These are phyloP conservation scores for Lactifluus echinatus DNA, from an alignment of 768 basidiomycete genomes.

Conservation along the genomic window DNA sequence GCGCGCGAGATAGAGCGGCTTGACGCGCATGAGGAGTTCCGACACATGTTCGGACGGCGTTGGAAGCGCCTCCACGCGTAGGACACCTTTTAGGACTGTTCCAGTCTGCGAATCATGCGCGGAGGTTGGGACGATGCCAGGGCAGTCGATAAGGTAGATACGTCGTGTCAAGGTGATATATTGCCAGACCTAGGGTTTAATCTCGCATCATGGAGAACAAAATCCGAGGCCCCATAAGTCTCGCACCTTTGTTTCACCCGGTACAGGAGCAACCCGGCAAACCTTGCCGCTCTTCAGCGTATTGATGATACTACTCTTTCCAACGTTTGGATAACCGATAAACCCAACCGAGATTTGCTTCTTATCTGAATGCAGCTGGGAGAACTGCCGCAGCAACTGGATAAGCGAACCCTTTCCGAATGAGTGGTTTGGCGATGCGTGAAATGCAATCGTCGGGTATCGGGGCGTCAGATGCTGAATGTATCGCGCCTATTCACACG, in stretches of 20 bases:
- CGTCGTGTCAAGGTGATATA: constrained; percentile 94
- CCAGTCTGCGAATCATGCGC: constrained; percentile 83
- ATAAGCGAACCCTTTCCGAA: constrained; percentile 99
- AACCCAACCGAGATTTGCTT: constrained; percentile 99
- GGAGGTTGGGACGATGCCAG: constrained; percentile 93
- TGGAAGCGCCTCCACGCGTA: constrained; percentile 89
- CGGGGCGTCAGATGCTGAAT: constrained; percentile 91
- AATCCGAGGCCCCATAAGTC: neutral
- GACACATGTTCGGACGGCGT: constrained; percentile 91
- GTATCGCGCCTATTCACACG: constrained; percentile 67
- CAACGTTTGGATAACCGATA: constrained; percentile 97
- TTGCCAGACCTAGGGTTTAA: constrained; percentile 70
- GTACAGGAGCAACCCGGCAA: constrained; percentile 91
- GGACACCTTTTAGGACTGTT: constrained; percentile 93
- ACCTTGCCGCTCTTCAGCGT: constrained; percentile 97
- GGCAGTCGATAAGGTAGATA: constrained; percentile 99
- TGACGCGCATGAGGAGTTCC: constrained; percentile 80
- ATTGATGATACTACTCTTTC: constrained; percentile 96
- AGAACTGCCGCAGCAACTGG: constrained; percentile 92
- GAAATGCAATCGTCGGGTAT: constrained; percentile 96
- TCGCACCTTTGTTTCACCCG: constrained; percentile 86
- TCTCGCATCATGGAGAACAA: neutral
- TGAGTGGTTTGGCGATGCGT: constrained; percentile 97
- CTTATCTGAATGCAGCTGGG: constrained; percentile 95
- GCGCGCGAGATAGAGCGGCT: constrained; percentile 83